phyloP scores from a whole-genome alignment of 805 yeast genomes.

The Maudiozyma pseudohumilis region DNA sequence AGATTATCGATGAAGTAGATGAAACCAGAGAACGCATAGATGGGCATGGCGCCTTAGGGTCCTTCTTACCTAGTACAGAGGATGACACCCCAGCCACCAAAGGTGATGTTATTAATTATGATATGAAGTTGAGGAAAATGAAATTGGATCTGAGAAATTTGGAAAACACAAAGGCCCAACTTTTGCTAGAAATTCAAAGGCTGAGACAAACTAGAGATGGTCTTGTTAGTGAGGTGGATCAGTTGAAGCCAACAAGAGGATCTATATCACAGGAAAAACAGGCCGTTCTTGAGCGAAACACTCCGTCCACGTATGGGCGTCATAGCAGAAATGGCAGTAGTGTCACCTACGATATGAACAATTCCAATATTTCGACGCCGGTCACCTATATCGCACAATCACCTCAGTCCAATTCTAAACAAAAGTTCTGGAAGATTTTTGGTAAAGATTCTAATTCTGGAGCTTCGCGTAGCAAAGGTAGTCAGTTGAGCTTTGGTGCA shows the following conservation, averaged over 20 bases:
- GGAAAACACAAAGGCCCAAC: slow-evolving; percentile 33
- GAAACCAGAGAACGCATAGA: neutral
- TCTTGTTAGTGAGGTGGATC: slow-evolving; percentile 38
- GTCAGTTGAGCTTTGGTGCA: neutral
- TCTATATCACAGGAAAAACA: neutral
- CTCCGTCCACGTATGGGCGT: neutral
- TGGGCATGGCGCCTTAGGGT: too few species aligned
- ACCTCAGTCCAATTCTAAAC: slow-evolving; percentile 12
- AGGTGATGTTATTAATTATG: slow-evolving; percentile 20
- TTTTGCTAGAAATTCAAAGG: slow-evolving; percentile 42
- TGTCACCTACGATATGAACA: neutral
- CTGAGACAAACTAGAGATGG: slow-evolving; percentile 39
- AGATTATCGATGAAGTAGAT: neutral
- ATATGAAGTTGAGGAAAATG: slow-evolving; percentile 33
- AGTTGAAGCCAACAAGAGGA: slow-evolving; percentile 16
- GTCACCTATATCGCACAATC: slow-evolving; percentile 1
- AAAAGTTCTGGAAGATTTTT: slow-evolving; percentile 29
- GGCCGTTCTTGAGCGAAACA: neutral
- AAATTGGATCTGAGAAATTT: slow-evolving; percentile 35
- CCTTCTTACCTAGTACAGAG: too few species aligned
- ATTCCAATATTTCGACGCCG: neutral
- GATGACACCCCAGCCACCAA: slow-evolving; percentile 1
- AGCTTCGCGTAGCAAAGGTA: neutral
- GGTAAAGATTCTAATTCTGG: slow-evolving; percentile 7
- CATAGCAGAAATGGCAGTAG: neutral